Evolutionary conservation across 306 rosid genomes (phyloP).

Genomic region (Vicia sativa): DNA sequence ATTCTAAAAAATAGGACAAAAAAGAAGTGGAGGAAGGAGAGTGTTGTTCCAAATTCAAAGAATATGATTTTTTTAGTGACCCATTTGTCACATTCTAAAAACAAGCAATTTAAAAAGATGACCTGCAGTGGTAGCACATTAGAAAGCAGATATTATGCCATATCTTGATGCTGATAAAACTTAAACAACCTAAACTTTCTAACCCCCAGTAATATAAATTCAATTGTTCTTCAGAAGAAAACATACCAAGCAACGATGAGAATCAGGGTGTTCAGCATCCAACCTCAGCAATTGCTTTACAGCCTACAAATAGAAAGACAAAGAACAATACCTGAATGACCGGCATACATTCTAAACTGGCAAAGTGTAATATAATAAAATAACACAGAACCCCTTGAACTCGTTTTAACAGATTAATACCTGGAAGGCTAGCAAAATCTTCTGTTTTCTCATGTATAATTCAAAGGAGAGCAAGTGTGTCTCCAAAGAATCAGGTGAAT

Average conservation of each 20-base stretch:
- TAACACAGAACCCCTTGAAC: constrained; percentile 12
- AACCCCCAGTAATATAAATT: constrained; percentile 29
- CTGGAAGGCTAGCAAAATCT: constrained; percentile 90
- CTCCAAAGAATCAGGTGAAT: constrained; percentile 76
- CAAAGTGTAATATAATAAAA: constrained; percentile 12
- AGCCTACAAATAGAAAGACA: constrained; percentile 60
- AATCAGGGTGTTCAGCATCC: constrained; percentile 90
- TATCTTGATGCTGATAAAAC: constrained; percentile 29
- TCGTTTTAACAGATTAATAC: constrained; percentile 44
- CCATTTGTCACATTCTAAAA: constrained; percentile 11
- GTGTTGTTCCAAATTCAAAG: constrained; percentile 8
- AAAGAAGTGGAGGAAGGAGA: not conserved
- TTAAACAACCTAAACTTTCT: constrained; percentile 8
- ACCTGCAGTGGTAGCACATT: constrained; percentile 11
- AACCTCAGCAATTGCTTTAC: constrained; percentile 83
- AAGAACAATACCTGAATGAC: constrained; percentile 9
- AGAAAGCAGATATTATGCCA: not conserved
- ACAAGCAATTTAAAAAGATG: constrained; percentile 20
- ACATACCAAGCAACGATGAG: constrained; percentile 86
- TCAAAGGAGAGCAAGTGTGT: constrained; percentile 95
- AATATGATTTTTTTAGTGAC: constrained; percentile 3
- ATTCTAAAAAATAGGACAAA: constrained; percentile 8
- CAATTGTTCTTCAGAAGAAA: constrained; percentile 12
- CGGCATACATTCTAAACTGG: constrained; percentile 25
- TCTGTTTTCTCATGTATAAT: constrained; percentile 80